Evolutionary conservation across 176 grass and related monocot species (phyloP).

Genomic region (Ensete glaucum): DNA sequence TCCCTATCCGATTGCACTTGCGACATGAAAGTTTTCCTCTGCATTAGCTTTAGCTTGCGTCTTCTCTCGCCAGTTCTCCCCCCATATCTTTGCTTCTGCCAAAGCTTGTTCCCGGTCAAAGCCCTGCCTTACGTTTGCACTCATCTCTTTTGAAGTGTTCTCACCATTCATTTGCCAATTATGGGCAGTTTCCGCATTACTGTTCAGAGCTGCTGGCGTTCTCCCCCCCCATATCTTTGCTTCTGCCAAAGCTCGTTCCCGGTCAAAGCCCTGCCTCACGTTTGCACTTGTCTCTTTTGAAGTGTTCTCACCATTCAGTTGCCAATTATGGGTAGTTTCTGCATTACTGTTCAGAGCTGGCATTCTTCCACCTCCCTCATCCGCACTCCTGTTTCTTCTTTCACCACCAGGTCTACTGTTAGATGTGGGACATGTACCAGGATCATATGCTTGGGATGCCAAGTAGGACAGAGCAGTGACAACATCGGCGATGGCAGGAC

Average conservation of each 20-base stretch:
- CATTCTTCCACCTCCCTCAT: conserved; percentile 16
- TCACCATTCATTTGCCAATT: conserved; percentile 22
- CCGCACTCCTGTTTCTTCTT: conserved; percentile 17
- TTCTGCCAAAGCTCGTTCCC: conserved; percentile 64
- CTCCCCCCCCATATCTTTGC: conserved; percentile 60
- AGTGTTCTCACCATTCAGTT: conserved; percentile 28
- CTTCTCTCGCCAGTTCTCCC: conserved; percentile 87
- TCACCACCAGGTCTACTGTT: conserved; percentile 25
- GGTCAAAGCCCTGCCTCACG: conserved; percentile 47
- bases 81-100: conserved; percentile 80
- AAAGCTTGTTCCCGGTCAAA: conserved; percentile 55
- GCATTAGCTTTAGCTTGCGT: conserved; percentile 30
- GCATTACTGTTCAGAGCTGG: conserved; percentile 24
- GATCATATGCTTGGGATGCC: conserved; percentile 50
- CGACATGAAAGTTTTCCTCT: conserved; percentile 33
- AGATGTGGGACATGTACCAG: conserved; percentile 16
- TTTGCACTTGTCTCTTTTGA: conserved; percentile 36
- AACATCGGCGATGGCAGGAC: conserved; percentile 63
- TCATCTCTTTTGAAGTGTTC: conserved; percentile 37
- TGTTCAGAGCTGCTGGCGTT: conserved; percentile 24
- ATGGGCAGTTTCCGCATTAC: conserved; percentile 25
- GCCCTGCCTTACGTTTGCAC: conserved; percentile 48
- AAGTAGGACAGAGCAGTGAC: conserved; percentile 79
- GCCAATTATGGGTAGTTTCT: conserved; percentile 28
- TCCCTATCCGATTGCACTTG: conserved; percentile 28